phyloP scores from a whole-genome alignment of 306 rosid genomes.

The Leucaena leucocephala region DNA sequence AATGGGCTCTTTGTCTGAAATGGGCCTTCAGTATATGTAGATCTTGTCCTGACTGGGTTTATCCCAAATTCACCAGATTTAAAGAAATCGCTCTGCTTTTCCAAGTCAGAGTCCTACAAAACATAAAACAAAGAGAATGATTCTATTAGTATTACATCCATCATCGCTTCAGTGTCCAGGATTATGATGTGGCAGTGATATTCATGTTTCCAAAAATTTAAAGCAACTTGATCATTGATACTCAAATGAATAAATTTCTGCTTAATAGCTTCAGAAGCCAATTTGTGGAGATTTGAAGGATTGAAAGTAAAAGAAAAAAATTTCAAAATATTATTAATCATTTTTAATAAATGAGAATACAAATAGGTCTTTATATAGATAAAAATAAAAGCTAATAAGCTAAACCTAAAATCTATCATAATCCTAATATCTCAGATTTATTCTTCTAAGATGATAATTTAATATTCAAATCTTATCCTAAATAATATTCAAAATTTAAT shows the following conservation, averaged over 20 bases:
- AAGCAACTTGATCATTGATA: conserved; percentile 37
- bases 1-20: conserved; percentile 76
- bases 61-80: conserved; percentile 71
- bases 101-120: conserved; percentile 66
- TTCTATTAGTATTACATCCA: conserved; percentile 23
- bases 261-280: background rate
- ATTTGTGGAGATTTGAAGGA: too few relatives aligned
- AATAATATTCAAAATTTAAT: too few relatives aligned
- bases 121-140: conserved; percentile 37
- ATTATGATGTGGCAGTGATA: conserved; percentile 10
- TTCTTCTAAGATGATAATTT: too few relatives aligned
- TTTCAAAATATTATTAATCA: too few relatives aligned
- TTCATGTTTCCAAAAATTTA: conserved; percentile 20
- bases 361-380: too few relatives aligned
- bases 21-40: conserved; percentile 54
- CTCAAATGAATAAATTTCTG: background rate
- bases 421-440: too few relatives aligned
- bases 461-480: too few relatives aligned
- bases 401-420: too few relatives aligned
- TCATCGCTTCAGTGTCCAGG: background rate
- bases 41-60: conserved; percentile 72
- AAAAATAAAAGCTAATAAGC: too few relatives aligned
- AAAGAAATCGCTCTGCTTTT: conserved; percentile 66
- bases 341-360: too few relatives aligned
- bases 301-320: too few relatives aligned